phyloP scores from a whole-genome alignment of 106 monocot genomes.

The Iris macrosiphon region DNA sequence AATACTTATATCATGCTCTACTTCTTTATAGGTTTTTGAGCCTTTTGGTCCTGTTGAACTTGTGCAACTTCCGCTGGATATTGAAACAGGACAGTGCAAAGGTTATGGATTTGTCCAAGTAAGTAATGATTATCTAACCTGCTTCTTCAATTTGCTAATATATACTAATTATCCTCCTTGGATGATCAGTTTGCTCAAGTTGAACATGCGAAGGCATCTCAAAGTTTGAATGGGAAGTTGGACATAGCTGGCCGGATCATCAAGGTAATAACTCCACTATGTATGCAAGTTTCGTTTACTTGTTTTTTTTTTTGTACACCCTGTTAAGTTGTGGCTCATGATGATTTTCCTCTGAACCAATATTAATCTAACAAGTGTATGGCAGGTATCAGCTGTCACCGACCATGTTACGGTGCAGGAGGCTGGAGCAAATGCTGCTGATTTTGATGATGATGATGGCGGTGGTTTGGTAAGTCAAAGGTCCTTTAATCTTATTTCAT shows the following conservation, averaged over 20 bases:
- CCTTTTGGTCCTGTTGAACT: constrained; percentile 85
- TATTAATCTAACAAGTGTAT: too few relatives aligned
- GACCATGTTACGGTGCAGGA: constrained; percentile 61
- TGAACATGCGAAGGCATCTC: constrained; percentile 72
- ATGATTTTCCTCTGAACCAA: too few relatives aligned
- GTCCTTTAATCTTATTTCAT: too few relatives aligned
- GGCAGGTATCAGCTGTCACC: constrained; percentile 69
- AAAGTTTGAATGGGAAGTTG: constrained; percentile 72
- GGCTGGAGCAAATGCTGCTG: constrained; percentile 48
- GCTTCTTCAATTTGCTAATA: neutral
- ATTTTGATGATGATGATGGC: constrained; percentile 91
- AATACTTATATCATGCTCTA: too few relatives aligned
- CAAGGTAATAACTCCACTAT: constrained; percentile 31
- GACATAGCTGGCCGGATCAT: constrained; percentile 74
- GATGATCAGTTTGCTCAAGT: constrained; percentile 46
- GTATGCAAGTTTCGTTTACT: neutral
- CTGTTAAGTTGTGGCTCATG: too few relatives aligned
- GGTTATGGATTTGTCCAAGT: constrained; percentile 89
- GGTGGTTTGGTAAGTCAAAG: constrained; percentile 71
- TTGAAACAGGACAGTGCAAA: constrained; percentile 67
- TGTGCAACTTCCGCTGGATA: constrained; percentile 74
- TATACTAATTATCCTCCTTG: neutral
- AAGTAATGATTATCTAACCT: constrained; percentile 21
- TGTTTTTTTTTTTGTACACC: neutral
- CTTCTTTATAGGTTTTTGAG: constrained; percentile 67